A percentile compares a stretch with the other conserved stretches of the same genome.
phyloP scores from a whole-genome alignment of 371 early-diverging fungal species.

The Apophysomyces variabilis region DNA sequence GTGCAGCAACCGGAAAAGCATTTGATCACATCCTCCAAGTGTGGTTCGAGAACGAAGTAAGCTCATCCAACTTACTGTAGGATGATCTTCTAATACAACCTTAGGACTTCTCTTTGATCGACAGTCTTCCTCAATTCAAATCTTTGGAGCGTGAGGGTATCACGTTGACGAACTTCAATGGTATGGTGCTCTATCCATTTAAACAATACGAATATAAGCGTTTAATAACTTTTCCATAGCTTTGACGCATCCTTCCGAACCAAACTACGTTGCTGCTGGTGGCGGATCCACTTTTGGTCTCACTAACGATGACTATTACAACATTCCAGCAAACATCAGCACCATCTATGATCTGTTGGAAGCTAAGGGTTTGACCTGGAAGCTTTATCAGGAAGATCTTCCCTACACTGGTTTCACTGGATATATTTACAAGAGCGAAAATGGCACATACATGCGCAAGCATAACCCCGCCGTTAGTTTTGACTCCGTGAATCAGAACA shows the following conservation, averaged over 20 bases:
- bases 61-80: neutral
- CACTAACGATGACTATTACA: conserved; percentile 29
- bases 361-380: conserved; percentile 61
- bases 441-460: conserved; percentile 48
- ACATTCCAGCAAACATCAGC: conserved; percentile 26
- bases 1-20: conserved; percentile 29
- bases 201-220: neutral
- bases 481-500: conserved; percentile 42
- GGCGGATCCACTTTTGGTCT: conserved; percentile 31
- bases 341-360: conserved; percentile 64
- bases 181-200: conserved; percentile 13
- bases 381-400: conserved; percentile 59
- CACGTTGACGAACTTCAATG: conserved; percentile 50
- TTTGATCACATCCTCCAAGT: conserved; percentile 43
- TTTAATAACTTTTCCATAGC: conserved; percentile 14
- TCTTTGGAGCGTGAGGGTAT: conserved; percentile 37
- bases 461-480: conserved; percentile 65
- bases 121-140: conserved; percentile 22
- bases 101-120: conserved; percentile 29
- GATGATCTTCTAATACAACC: neutral
- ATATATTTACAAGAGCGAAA: conserved; percentile 26
- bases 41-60: conserved; percentile 46
- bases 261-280: conserved; percentile 50
- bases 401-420: conserved; percentile 52
- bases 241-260: conserved; percentile 57